A percentile compares a stretch with the other conserved stretches of the same genome.
phyloP scores from a whole-genome alignment of 1,139 yeast species.

The Suhomyces coccinellae region DNA sequence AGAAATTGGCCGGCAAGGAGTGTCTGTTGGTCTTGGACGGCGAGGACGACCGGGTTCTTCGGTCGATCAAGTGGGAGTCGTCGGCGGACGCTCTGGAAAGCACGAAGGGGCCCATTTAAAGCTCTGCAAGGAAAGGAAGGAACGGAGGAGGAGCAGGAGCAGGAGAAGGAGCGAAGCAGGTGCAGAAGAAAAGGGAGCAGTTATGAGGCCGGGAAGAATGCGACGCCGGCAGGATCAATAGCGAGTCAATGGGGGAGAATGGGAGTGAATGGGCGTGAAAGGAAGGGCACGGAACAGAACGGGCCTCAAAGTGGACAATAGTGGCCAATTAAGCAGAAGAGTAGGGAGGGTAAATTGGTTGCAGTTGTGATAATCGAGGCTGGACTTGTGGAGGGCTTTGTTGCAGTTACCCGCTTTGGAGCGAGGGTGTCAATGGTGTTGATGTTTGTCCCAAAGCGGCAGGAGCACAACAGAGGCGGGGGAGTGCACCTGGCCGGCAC shows the following conservation, averaged over 20 bases:
- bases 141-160: background rate
- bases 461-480: background rate
- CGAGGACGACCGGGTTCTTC: conserved; percentile 34
- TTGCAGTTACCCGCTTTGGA: background rate
- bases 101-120: conserved; percentile 6
- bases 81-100: conserved; percentile 20
- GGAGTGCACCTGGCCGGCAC: background rate
- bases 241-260: background rate
- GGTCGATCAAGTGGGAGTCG: conserved; percentile 19
- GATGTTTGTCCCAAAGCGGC: conserved; percentile 9
- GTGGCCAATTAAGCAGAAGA: background rate
- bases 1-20: conserved; percentile 26
- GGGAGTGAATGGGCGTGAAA: background rate
- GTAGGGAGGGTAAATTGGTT: conserved; percentile 6
- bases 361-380: conserved; percentile 10
- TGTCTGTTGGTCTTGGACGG: conserved; percentile 29
- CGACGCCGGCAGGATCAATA: no score
- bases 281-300: background rate
- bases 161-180: background rate
- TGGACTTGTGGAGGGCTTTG: conserved; percentile 1
- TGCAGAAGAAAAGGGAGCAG: background rate
- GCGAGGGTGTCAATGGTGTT: conserved; percentile 3
- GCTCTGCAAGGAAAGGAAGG: background rate
- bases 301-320: conserved; percentile 6
- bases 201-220: no score